Conservation (phyloP, 2,329 filamentous ascomycete species). For the Fusarium buxicola region DNA sequence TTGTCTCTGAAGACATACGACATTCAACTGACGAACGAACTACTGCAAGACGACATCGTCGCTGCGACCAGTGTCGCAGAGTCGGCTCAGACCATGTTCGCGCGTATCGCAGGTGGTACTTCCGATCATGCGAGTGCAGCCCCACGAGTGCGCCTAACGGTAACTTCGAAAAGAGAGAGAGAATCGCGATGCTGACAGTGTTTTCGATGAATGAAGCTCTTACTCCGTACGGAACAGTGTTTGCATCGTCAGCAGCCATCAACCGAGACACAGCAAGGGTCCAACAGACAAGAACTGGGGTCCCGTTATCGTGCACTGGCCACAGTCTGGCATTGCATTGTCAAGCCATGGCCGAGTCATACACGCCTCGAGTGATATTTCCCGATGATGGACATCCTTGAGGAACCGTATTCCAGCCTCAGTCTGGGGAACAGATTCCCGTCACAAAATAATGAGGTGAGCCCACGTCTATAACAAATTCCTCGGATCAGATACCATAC, state of each 20-base stretch:
- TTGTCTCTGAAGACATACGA: constrained; percentile 27
- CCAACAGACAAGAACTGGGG: constrained; percentile 21
- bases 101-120: constrained; percentile 19
- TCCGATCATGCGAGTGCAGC: constrained; percentile 10
- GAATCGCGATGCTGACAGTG: not conserved
- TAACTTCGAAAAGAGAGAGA: not conserved
- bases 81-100: constrained; percentile 25
- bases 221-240: not conserved
- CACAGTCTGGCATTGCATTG: constrained; percentile 25
- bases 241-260: constrained; percentile 5
- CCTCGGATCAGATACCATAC: constrained; percentile 30
- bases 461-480: constrained; percentile 20
- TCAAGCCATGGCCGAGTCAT: constrained; percentile 35
- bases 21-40: constrained; percentile 37
- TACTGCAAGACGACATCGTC: constrained; percentile 35
- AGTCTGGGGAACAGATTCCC: constrained; percentile 39
- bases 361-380: constrained; percentile 27
- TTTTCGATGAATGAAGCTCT: not conserved
- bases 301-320: constrained; percentile 39
- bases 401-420: constrained; percentile 28
- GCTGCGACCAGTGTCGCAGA: constrained; percentile 38
- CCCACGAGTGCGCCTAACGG: not conserved
- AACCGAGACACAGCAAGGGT: constrained; percentile 25
- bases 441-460: constrained; percentile 15
- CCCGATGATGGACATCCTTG: constrained; percentile 33